phyloP scores from a whole-genome alignment of 2,329 filamentous ascomycete species.

The Neocatenulostroma microsporum region DNA sequence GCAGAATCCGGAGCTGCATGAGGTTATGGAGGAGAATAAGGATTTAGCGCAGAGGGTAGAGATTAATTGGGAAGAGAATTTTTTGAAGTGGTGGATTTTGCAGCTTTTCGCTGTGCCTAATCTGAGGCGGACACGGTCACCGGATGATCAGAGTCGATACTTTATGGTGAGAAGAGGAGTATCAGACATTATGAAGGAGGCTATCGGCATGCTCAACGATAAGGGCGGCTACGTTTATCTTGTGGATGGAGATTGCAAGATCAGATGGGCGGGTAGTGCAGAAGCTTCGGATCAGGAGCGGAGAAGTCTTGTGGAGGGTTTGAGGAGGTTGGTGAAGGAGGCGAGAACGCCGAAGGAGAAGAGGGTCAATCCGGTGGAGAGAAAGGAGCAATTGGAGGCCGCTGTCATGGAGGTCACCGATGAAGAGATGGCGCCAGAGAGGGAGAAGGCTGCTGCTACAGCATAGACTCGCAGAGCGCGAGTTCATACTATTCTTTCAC shows the following conservation, averaged over 20 bases:
- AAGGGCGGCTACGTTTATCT: conserved; percentile 94
- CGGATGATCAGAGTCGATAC: conserved; percentile 49
- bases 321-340: conserved; percentile 57
- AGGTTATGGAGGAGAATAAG: conserved; percentile 48
- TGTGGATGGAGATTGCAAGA: conserved; percentile 76
- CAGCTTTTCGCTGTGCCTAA: conserved; percentile 44
- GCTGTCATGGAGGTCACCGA: conserved; percentile 7
- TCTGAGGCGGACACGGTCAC: conserved; percentile 40
- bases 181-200: conserved; percentile 48
- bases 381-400: conserved; percentile 7
- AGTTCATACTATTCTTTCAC: no score
- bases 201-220: conserved; percentile 67
- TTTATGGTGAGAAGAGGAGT: conserved; percentile 54
- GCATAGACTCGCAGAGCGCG: no score
- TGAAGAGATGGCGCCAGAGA: not conserved
- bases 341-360: conserved; percentile 29
- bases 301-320: conserved; percentile 56
- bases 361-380: not conserved
- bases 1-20: conserved; percentile 62
- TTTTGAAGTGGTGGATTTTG: conserved; percentile 53
- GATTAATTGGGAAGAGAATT: conserved; percentile 81
- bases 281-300: conserved; percentile 57
- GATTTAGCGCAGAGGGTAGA: conserved; percentile 66
- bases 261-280: conserved; percentile 88
- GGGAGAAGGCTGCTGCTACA: conserved; percentile 1